Percentiles rank a stretch among this genome's conserved stretches.
These are phyloP conservation scores for Daldinia childiae DNA, from an alignment of 495 filamentous ascomycete genomes.

Conservation along the genomic window DNA sequence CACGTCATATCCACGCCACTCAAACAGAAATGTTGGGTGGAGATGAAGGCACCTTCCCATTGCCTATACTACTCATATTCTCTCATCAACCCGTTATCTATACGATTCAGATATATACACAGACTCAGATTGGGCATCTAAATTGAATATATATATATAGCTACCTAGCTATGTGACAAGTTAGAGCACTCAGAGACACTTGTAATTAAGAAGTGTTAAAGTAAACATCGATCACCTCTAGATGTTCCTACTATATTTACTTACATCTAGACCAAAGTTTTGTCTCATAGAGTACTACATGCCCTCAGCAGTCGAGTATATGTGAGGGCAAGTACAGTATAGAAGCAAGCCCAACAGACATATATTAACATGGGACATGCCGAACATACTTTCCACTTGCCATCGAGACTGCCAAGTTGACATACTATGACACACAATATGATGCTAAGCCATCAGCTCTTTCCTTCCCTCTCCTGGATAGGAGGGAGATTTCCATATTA, in stretches of 20 bases:
- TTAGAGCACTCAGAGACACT: too few species aligned
- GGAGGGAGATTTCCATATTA: background rate
- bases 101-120: background rate
- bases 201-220: background rate
- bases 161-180: too few species aligned
- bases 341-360: background rate
- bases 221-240: background rate
- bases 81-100: background rate
- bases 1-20: constrained; percentile 26
- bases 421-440: constrained; percentile 26
- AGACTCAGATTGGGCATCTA: background rate
- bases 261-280: background rate
- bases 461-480: constrained; percentile 4
- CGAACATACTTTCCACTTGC: background rate
- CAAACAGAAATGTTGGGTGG: constrained; percentile 16
- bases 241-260: background rate
- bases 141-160: background rate
- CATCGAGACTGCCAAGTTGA: constrained; percentile 19
- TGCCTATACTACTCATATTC: background rate
- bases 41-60: constrained; percentile 8
- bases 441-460: constrained; percentile 3
- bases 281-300: background rate
- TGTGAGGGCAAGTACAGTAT: background rate
- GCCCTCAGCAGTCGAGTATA: background rate
- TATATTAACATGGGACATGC: background rate